These are phyloP conservation scores for Aphanomyces cochlioides DNA, from an alignment of 352 stramenopile genomes.

Conservation along the genomic window DNA sequence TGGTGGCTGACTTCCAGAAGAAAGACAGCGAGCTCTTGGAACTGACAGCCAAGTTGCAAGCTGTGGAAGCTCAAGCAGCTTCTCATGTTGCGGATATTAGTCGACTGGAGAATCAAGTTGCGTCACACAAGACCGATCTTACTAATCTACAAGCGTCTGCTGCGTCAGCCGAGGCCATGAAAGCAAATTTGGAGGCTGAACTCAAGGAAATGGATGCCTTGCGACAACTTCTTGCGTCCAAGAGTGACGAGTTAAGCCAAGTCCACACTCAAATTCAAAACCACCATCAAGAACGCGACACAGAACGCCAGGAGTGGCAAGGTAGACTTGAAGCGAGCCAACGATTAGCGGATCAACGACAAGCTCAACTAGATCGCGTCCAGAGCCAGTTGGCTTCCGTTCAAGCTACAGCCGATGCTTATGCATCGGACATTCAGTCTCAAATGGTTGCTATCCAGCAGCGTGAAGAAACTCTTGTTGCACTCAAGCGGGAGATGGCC, in stretches of 20 bases:
- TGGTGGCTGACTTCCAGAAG: neutral
- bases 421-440: constrained; percentile 16
- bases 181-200: neutral
- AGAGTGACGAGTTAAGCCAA: neutral
- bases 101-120: neutral
- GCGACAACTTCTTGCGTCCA: neutral
- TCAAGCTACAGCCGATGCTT: constrained; percentile 11
- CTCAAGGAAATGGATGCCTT: neutral
- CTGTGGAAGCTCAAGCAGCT: constrained; percentile 1
- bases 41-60: neutral
- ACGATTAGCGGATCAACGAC: neutral
- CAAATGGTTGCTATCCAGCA: constrained; percentile 15
- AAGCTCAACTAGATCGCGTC: neutral
- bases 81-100: neutral
- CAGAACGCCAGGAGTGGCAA: neutral
- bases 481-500: constrained; percentile 32
- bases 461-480: constrained; percentile 18
- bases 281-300: neutral
- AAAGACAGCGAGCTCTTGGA: neutral
- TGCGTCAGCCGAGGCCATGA: neutral
- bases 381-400: constrained; percentile 4
- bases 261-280: constrained; percentile 4
- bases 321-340: neutral
- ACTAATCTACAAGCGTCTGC: neutral
- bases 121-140: constrained; percentile 8